These are phyloP conservation scores for Ceratobasidium sp. DNA, from an alignment of 1,284 basidiomycete species.

Conservation along the genomic window DNA sequence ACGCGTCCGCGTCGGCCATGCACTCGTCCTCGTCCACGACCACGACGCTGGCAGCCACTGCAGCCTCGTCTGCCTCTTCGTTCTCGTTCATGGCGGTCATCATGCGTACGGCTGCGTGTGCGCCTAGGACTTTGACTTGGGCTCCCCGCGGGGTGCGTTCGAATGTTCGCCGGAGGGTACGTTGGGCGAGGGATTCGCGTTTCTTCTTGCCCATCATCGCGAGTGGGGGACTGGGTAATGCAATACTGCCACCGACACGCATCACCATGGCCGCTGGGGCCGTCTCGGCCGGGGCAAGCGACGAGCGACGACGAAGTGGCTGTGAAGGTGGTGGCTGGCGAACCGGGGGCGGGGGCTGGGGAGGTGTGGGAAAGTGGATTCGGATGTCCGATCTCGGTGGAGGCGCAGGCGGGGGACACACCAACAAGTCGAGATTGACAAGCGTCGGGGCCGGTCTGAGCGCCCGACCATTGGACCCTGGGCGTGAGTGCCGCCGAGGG, in stretches of 20 bases:
- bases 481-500: neutral
- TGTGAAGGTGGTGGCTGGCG: neutral
- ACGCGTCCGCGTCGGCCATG: constrained; percentile 14
- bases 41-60: constrained; percentile 18
- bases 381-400: neutral
- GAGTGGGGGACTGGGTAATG: constrained; percentile 16
- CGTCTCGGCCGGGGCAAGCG: constrained; percentile 7
- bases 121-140: constrained; percentile 35
- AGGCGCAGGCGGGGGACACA: constrained; percentile 20
- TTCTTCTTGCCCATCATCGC: neutral
- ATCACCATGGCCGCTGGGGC: constrained; percentile 20
- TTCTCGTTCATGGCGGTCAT: constrained; percentile 18
- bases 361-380: constrained; percentile 3
- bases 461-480: neutral
- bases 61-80: neutral
- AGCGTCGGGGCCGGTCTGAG: constrained; percentile 27
- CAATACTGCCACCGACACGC: neutral
- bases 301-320: constrained; percentile 5
- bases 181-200: constrained; percentile 34
- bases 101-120: constrained; percentile 29
- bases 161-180: constrained; percentile 21
- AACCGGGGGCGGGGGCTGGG: neutral
- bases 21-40: neutral
- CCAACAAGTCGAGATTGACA: constrained; percentile 24
- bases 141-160: constrained; percentile 31